A percentile compares a stretch with the other conserved stretches of the same genome.
Evolutionary conservation across 257 asterid species (phyloP).

Genomic region (Solanum raphanifolium): DNA sequence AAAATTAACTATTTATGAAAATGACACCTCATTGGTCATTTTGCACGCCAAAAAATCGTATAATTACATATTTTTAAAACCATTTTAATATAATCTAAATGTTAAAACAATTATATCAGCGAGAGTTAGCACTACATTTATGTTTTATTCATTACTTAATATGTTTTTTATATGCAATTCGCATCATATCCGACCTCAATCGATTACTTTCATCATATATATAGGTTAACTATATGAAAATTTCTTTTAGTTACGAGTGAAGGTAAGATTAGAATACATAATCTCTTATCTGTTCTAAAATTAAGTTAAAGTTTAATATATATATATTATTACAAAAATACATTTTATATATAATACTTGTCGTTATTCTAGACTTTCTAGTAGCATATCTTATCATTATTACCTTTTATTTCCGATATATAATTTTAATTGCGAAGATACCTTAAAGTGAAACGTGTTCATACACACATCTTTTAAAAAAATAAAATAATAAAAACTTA

Average conservation of each 20-base stretch:
- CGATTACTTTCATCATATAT: neutral
- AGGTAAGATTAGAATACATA: too few species aligned
- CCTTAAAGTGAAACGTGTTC: neutral
- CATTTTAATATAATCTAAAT: too few species aligned
- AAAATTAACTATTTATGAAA: too few species aligned
- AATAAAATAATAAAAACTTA: neutral
- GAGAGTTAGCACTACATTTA: too few species aligned
- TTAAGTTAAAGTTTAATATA: neutral
- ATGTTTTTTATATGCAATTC: neutral
- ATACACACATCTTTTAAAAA: neutral
- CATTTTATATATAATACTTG: neutral
- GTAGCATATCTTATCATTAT: neutral
- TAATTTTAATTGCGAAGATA: neutral
- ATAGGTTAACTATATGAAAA: too few species aligned
- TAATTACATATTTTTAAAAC: too few species aligned
- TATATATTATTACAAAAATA: neutral
- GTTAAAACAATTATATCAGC: too few species aligned
- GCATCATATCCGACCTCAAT: fast-evolving
- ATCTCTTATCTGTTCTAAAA: neutral
- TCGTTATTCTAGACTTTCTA: neutral
- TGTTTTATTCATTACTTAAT: too few species aligned
- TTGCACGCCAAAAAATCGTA: too few species aligned
- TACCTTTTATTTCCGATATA: neutral
- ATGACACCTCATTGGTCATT: too few species aligned
- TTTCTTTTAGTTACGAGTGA: too few species aligned